phyloP scores from a whole-genome alignment of 495 filamentous ascomycete genomes.

The Zalerion maritima region DNA sequence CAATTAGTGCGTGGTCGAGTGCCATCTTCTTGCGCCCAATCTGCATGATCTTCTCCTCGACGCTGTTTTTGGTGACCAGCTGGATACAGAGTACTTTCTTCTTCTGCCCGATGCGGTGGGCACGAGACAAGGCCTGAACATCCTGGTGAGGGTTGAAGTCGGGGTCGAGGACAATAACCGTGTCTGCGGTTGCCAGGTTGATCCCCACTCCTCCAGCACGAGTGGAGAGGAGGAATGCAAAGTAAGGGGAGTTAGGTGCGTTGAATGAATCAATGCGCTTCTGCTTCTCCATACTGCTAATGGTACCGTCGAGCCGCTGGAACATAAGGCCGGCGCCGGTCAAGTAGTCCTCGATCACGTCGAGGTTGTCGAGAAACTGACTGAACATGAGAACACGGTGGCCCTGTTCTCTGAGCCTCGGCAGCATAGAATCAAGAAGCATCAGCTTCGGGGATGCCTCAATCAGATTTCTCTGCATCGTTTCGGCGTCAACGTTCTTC shows the following conservation, averaged over 20 bases:
- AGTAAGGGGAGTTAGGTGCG: slow-evolving; percentile 62
- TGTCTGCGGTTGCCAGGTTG: slow-evolving; percentile 93
- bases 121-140: slow-evolving; percentile 85
- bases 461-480: slow-evolving; percentile 63
- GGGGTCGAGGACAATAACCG: slow-evolving; percentile 94
- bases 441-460: slow-evolving; percentile 86
- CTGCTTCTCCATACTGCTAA: slow-evolving; percentile 73
- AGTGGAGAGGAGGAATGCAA: slow-evolving; percentile 85
- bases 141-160: slow-evolving; percentile 99
- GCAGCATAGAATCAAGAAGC: slow-evolving; percentile 76
- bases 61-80: slow-evolving; percentile 72
- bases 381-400: slow-evolving; percentile 93
- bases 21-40: slow-evolving; percentile 93
- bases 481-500: slow-evolving; percentile 31
- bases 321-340: slow-evolving; percentile 51
- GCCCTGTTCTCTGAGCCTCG: slow-evolving; percentile 74
- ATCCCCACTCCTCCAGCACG: slow-evolving; percentile 93
- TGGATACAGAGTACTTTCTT: slow-evolving; percentile 94
- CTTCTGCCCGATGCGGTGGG: slow-evolving; percentile 89
- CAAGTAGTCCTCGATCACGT: slow-evolving; percentile 85
- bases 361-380: slow-evolving; percentile 81
- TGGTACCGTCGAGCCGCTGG: slow-evolving; percentile 72
- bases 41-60: slow-evolving; percentile 92
- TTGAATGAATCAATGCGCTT: slow-evolving; percentile 90
- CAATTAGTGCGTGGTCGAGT: slow-evolving; percentile 84